Conservation (phyloP, 2,329 filamentous ascomycete species). For the Aspergillaceae sp. region DNA sequence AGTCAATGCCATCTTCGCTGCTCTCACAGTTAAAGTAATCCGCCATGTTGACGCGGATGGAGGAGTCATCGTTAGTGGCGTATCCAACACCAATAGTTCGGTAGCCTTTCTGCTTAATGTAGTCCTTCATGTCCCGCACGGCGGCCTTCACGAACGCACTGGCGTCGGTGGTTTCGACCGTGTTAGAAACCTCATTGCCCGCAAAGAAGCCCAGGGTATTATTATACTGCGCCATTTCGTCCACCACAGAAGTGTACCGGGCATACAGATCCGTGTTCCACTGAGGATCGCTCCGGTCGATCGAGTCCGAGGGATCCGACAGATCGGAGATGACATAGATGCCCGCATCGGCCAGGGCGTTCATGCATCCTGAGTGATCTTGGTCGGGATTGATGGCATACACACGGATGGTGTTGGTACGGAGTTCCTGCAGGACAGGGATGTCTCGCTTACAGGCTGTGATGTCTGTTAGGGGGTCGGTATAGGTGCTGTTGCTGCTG, state of each 20-base stretch:
- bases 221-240: conserved; percentile 67
- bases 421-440: conserved; percentile 63
- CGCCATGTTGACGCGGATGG: conserved; percentile 72
- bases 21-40: conserved; percentile 85
- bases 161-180: conserved; percentile 71
- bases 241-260: conserved; percentile 74
- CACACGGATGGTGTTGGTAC: conserved; percentile 84
- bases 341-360: conserved; percentile 64
- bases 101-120: conserved; percentile 70
- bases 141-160: conserved; percentile 93
- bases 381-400: conserved; percentile 74
- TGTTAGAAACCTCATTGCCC: conserved; percentile 90
- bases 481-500: conserved; percentile 47
- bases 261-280: conserved; percentile 70
- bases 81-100: conserved; percentile 81
- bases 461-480: conserved; percentile 68
- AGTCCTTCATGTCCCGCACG: conserved; percentile 83
- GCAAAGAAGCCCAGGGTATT: conserved; percentile 95
- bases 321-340: conserved; percentile 93
- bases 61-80: conserved; percentile 80
- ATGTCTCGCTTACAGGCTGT: conserved; percentile 70
- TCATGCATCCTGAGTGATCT: conserved; percentile 77
- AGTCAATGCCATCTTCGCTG: conserved; percentile 63
- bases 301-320: conserved; percentile 67
- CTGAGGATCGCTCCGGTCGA: conserved; percentile 66